Conservation (phyloP, 768 basidiomycete species). For the Zangia roseola region DNA sequence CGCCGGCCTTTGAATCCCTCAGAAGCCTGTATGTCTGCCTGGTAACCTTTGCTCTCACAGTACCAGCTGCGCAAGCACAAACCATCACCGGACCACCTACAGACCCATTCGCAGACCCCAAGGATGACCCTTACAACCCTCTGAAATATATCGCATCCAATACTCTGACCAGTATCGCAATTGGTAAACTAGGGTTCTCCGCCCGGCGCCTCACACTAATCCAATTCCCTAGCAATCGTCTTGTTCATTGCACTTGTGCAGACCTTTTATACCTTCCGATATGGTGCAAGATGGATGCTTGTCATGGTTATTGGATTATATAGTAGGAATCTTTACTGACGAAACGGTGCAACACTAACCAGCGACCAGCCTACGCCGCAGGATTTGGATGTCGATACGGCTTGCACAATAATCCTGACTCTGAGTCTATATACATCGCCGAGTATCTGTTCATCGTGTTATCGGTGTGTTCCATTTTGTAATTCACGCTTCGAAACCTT, state of each 20-base stretch:
- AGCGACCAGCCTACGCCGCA: constrained; percentile 47
- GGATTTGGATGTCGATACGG: constrained; percentile 59
- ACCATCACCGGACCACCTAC: not conserved
- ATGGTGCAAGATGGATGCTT: constrained; percentile 58
- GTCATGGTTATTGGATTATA: constrained; percentile 61
- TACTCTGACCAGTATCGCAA: constrained; percentile 48
- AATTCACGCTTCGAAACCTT: constrained; percentile 9
- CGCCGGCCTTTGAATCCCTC: not conserved
- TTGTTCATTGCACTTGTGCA: constrained; percentile 44
- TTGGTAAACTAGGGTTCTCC: constrained; percentile 33
- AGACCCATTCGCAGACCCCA: constrained; percentile 38
- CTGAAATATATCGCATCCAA: constrained; percentile 57
- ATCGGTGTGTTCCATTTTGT: constrained; percentile 33
- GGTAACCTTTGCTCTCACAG: not conserved
- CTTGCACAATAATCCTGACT: constrained; percentile 52
- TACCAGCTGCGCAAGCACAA: not conserved
- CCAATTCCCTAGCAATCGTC: constrained; percentile 26
- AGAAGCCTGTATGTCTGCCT: not conserved
- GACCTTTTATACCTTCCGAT: constrained; percentile 40
- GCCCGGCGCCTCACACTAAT: not conserved
- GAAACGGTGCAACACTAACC: not conserved
- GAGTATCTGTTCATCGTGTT: constrained; percentile 62
- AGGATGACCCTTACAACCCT: constrained; percentile 51
- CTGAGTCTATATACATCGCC: constrained; percentile 49
- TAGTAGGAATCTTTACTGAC: constrained; percentile 35